Percentiles rank a stretch among this genome's conserved stretches.
These are phyloP conservation scores for Boletus sp. DNA, from an alignment of 768 basidiomycete genomes.

Conservation along the genomic window DNA sequence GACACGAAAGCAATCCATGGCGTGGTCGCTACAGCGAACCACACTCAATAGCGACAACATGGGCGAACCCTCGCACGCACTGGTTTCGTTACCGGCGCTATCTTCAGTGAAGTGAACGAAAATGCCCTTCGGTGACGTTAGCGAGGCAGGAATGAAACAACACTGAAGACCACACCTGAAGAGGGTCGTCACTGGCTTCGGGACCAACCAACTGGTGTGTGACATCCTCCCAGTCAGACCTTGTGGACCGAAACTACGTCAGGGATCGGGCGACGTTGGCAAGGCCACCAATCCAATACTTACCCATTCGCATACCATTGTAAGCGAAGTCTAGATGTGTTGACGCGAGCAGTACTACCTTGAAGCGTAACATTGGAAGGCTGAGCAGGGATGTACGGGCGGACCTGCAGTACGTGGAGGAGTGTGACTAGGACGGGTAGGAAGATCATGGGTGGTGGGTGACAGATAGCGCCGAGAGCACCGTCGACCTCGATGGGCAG, in stretches of 20 bases:
- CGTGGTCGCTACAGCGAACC: slow-evolving; percentile 50
- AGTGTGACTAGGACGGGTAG: slow-evolving; percentile 5
- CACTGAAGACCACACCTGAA: slow-evolving; percentile 44
- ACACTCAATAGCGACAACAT: slow-evolving; percentile 11
- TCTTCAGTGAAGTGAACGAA: slow-evolving; percentile 81
- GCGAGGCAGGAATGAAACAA: background rate
- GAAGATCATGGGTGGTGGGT: slow-evolving; percentile 15
- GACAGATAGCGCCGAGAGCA: background rate
- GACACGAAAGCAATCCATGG: slow-evolving; percentile 91
- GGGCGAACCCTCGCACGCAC: slow-evolving; percentile 42
- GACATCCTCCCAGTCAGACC: slow-evolving; percentile 52
- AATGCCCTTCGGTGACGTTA: slow-evolving; percentile 52
- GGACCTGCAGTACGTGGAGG: slow-evolving; percentile 9
- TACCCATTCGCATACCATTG: slow-evolving; percentile 59
- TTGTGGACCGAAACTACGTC: slow-evolving; percentile 23
- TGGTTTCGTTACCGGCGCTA: slow-evolving; percentile 42
- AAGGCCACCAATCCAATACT: slow-evolving; percentile 6
- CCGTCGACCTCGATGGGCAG: slow-evolving; percentile 10
- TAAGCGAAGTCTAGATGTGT: slow-evolving; percentile 47
- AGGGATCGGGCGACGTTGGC: background rate
- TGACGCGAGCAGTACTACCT: slow-evolving; percentile 48
- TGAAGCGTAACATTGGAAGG: slow-evolving; percentile 63
- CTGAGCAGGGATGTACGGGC: slow-evolving; percentile 67
- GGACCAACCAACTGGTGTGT: slow-evolving; percentile 58
- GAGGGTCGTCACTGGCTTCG: slow-evolving; percentile 43